Evolutionary conservation across 495 filamentous ascomycete genomes (phyloP), one percentile per base, ranked within the genome.

Genomic region (Oidiodendron maius): DNA sequence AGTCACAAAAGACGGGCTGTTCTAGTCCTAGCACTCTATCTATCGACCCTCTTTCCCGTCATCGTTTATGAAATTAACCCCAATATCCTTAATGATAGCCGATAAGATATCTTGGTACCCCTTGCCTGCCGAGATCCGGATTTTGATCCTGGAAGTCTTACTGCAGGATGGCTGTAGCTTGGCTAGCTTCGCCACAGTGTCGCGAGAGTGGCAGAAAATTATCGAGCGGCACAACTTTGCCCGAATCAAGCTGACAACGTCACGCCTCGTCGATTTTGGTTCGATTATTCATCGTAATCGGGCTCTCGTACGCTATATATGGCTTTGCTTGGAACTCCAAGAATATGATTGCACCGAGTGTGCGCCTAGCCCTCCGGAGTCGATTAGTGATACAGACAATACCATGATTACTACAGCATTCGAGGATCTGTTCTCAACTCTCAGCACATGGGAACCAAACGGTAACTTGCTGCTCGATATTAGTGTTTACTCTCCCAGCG

Each of bases 381-480:
- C n/a, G n/a, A n/a, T n/a, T n/a, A n/a, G n/a, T n/a, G n/a, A n/a
- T n/a, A n/a, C n/a, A n/a, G n/a, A n/a, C n/a, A n/a, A n/a, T n/a
- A n/a, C 40, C 47, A 51, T 52, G 25, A 63, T 68, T 46, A 64
- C 52, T 45, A 53, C 59, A 46, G 48, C 61, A 23, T 61, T 70
- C 53, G 43, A 57, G 46, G 52, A 61, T 51, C 54, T 67, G 38
- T 63, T 67, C 51, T 63, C 57, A 17, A 49, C 51, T 54, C 61
- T 69, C 53, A 62, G 63, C 52, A 57, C 45, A 45, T 69, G 61
- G 64, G 61, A 66, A 41, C 60, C 58, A 39, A 52, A 53, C 32
- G 44, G 56, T 56, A 51, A 58, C 47, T 64, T 69, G 51, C 47
- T 59, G 42, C 61, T 69, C 45, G 67, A 69, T 55, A 66, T 68